phyloP scores from a whole-genome alignment of 1,284 basidiomycete species.

The Ustilago xerochloae region DNA sequence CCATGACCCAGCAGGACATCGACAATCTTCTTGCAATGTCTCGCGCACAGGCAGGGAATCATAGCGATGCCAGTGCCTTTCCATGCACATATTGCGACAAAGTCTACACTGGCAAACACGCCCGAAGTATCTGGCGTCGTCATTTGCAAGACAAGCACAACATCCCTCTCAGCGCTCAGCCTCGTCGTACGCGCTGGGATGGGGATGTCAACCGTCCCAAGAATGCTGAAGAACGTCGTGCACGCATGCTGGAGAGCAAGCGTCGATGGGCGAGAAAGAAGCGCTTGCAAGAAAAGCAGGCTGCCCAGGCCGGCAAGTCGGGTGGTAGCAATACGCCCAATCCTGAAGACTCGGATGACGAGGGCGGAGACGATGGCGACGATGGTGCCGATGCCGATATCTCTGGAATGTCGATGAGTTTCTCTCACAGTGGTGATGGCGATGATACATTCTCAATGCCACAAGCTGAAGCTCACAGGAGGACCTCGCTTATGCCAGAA shows the following conservation, averaged over 20 bases:
- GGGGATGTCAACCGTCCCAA: conserved; percentile 72
- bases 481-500: conserved; percentile 15
- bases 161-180: conserved; percentile 71
- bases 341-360: conserved; percentile 31
- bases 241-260: conserved; percentile 71
- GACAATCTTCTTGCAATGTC: conserved; percentile 61
- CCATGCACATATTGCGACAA: conserved; percentile 70
- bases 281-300: conserved; percentile 65
- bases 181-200: conserved; percentile 73
- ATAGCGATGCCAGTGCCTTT: conserved; percentile 61
- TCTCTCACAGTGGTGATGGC: conserved; percentile 10
- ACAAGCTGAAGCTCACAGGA: conserved; percentile 10
- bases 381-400: conserved; percentile 45
- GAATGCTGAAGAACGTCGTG: conserved; percentile 71
- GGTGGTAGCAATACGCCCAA: conserved; percentile 39
- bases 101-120: conserved; percentile 72
- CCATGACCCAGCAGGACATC: conserved; percentile 52
- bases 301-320: conserved; percentile 30
- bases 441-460: conserved; percentile 25
- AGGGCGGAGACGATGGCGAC: conserved; percentile 25
- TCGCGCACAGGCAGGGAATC: conserved; percentile 51
- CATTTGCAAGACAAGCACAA: conserved; percentile 74
- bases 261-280: conserved; percentile 72
- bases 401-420: conserved; percentile 39
- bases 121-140: conserved; percentile 72